Evolutionary conservation across 2,329 filamentous ascomycete species (phyloP), one percentile per base, ranked within the genome.

Genomic region (Colletotrichum orbiculare): DNA sequence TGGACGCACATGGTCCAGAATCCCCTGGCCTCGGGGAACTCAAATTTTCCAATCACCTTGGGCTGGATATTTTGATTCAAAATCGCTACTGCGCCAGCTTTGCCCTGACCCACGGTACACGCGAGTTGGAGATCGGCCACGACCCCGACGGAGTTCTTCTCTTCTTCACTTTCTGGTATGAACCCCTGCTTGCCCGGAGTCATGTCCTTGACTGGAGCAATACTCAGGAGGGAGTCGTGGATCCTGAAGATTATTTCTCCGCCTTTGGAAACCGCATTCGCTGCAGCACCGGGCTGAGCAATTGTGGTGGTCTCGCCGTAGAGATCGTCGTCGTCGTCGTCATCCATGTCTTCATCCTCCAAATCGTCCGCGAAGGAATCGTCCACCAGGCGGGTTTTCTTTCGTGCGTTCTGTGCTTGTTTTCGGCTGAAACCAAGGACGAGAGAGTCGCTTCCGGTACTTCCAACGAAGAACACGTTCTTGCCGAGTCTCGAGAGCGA

Each of bases 1-100:
- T 88, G 89, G 9, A 87, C 89, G 68, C 84, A 86, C 72, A 97
- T 86, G 48, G 93, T 91, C 95, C 95, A 98, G 64, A 96, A 85
- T 1, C 89, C 89, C 62, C 89, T 85, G 1, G 91, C 91, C 70
- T 91, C 88, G 2, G 91, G 87, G 53, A 96, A 89, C 53, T 90
- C 87, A 70, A 92, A 89, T 25, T 87, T 86, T 2, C 89, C 89
- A 15, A 91, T 85, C 33, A 91, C 85, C 59, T 85, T 86, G 2
- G 94, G 92, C 59, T 92, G 89, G 57, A 98, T 87, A 66, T 92
- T 88, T 67, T 90, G 87, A 72, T 92, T 94, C 61, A 98, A 80
- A 47, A 96, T 83, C 6, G 92, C 90, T 42, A 99, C 78, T 2
- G 90, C 87, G 5, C 91, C 89, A 13, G 88, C 86, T 34, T 82